Conservation (phyloP, 192 early-diverging fungal genomes). For the Coemansia sp. region DNA sequence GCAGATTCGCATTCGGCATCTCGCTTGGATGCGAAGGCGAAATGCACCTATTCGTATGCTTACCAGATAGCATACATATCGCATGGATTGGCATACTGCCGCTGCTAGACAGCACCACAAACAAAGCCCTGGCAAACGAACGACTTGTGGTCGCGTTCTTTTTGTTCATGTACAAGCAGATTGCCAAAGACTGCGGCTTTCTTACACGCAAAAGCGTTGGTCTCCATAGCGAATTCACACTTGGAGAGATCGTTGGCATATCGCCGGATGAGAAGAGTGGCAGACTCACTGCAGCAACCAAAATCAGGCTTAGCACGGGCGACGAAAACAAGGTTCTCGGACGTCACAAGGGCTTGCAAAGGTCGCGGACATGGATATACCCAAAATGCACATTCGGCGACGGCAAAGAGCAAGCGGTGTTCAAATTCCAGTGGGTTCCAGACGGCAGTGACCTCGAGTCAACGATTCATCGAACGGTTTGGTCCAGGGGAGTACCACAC, state of each 20-base stretch:
- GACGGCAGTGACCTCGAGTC: neutral
- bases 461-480: neutral
- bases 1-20: neutral
- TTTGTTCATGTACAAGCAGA: neutral
- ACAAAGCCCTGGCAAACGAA: neutral
- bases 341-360: neutral
- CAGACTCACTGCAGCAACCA: neutral
- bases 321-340: neutral
- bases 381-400: neutral
- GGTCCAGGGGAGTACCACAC: too few species aligned
- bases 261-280: neutral
- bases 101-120: neutral
- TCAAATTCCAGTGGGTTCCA: too few species aligned
- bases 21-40: neutral
- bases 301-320: neutral
- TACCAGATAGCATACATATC: neutral
- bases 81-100: neutral
- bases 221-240: neutral
- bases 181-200: neutral
- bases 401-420: neutral
- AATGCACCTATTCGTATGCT: neutral
- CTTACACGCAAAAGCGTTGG: neutral
- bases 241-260: neutral
- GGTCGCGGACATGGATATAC: constrained; percentile 5
- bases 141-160: neutral